Base-by-base conservation (phyloP, 345 rosid genomes). In the Populus deltoides region DNA sequence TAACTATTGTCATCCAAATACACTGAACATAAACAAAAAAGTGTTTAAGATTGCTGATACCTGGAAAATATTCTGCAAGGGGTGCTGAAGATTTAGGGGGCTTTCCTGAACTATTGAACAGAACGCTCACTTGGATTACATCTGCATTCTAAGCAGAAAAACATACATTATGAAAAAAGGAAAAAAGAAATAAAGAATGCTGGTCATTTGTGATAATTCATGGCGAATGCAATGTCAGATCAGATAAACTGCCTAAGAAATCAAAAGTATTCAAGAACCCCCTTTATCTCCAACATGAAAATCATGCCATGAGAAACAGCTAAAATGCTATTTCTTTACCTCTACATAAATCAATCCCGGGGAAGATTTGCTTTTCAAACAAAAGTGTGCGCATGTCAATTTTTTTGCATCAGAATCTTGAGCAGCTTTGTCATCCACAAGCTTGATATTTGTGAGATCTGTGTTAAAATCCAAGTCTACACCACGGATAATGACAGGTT, bases 71-170 rank as follows among this genome's bases (percentile, higher is more conserved):
- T 78, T 87, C 91, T 22, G 94, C 92, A 75, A 75, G 77, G 53
- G 98, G 96, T 29, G 93, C 90, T 53, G 82, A 78, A 70, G 86
- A 62, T 75, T 81, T 80, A 71, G 61, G 73, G 68, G 86, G 78
- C 65, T 82, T 89, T 39, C 83, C 82, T 66, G 97, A 92, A 78
- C 82, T 84, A 86, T 91, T 95, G 77, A 88, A 85, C 76, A 92
- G 85, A 80, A 93, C 78, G 73, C 85, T 85, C 68, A 93, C 86
- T 82, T 90, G 91, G 87, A 95, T 82, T 84, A 72, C 78, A 82
- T 92, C 98, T 95, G 96, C 99, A 91, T 78, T 87, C 99, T 93
- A 90, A 74, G 90, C 77, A 83, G 76, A 85, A 78, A 86, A 83
- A 78, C 22, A 61, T 74, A 80, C 85, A 57, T 81, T 62, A 47